Conservation (phyloP, 2,329 filamentous ascomycete genomes). For the Xylariaceae sp. region DNA sequence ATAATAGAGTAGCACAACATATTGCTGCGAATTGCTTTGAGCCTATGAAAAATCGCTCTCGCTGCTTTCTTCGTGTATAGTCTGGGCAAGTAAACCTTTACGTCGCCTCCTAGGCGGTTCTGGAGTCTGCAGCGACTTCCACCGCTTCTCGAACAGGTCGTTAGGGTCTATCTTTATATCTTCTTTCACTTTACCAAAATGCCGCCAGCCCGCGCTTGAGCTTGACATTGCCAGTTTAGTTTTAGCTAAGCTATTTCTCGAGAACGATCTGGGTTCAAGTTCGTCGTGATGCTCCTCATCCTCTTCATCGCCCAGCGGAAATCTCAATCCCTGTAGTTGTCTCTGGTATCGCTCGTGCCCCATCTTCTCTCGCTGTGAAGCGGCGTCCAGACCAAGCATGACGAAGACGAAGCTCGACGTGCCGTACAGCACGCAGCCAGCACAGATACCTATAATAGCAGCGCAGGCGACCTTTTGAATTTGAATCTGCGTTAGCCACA, state of each 20-base stretch:
- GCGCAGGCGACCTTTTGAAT: slow-evolving; percentile 39
- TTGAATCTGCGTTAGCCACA: slow-evolving; percentile 16
- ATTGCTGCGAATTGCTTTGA: slow-evolving; percentile 6
- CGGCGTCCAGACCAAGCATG: slow-evolving; percentile 34
- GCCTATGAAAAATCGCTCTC: slow-evolving; percentile 50
- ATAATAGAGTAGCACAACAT: not conserved
- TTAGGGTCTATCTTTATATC: slow-evolving; percentile 1
- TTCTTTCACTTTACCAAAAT: not conserved
- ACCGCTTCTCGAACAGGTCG: slow-evolving; percentile 35
- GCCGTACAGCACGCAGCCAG: slow-evolving; percentile 36
- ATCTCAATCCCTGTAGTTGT: not conserved
- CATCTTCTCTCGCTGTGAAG: slow-evolving; percentile 23
- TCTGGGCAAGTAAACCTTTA: slow-evolving; percentile 64
- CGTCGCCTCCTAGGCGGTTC: slow-evolving; percentile 48
- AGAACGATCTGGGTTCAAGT: slow-evolving; percentile 15
- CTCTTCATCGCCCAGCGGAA: slow-evolving; percentile 15
- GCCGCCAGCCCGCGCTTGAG: slow-evolving; percentile 8
- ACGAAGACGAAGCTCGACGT: slow-evolving; percentile 39
- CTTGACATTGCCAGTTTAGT: not conserved
- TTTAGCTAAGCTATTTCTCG: slow-evolving; percentile 18
- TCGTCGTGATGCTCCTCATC: slow-evolving; percentile 20
- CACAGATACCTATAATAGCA: slow-evolving; percentile 37
- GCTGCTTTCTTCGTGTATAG: slow-evolving; percentile 76
- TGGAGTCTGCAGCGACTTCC: slow-evolving; percentile 34
- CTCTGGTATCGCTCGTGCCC: slow-evolving; percentile 5